These are phyloP conservation scores for Suhomyces taliae DNA, from an alignment of 1,139 yeast genomes.

Conservation along the genomic window DNA sequence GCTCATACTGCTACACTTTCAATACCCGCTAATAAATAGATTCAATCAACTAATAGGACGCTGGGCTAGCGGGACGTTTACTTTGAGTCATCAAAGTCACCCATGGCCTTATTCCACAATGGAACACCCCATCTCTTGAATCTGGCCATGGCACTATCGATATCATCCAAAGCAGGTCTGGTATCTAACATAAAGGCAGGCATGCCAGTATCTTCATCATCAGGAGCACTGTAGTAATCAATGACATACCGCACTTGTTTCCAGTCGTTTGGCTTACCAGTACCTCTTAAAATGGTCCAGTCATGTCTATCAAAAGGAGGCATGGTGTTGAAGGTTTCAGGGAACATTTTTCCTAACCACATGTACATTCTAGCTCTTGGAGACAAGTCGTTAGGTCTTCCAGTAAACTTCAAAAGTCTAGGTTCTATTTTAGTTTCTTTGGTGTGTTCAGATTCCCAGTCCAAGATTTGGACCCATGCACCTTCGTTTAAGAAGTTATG, in stretches of 20 bases:
- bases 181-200: slow-evolving; percentile 93
- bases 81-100: slow-evolving; percentile 27
- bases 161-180: slow-evolving; percentile 85
- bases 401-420: slow-evolving; percentile 81
- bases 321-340: slow-evolving; percentile 67
- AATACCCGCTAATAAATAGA: no score
- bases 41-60: no score
- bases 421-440: slow-evolving; percentile 59
- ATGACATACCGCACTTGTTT: slow-evolving; percentile 79
- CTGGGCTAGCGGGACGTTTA: no score
- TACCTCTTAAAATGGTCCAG: slow-evolving; percentile 86
- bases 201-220: slow-evolving; percentile 82
- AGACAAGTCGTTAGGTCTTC: slow-evolving; percentile 82
- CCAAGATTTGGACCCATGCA: slow-evolving; percentile 92
- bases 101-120: slow-evolving; percentile 47
- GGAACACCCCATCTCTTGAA: slow-evolving; percentile 52
- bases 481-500: slow-evolving; percentile 97
- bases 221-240: slow-evolving; percentile 92
- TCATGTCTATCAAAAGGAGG: slow-evolving; percentile 98
- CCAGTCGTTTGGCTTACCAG: slow-evolving; percentile 49
- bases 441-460: slow-evolving; percentile 77
- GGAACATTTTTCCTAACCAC: slow-evolving; percentile 66
- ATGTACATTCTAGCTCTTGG: slow-evolving; percentile 85
- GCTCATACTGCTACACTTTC: no score
- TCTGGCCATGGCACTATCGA: slow-evolving; percentile 66